Conservation (phyloP, 371 early-diverging fungal genomes). For the Lichtheimia ramosa region DNA sequence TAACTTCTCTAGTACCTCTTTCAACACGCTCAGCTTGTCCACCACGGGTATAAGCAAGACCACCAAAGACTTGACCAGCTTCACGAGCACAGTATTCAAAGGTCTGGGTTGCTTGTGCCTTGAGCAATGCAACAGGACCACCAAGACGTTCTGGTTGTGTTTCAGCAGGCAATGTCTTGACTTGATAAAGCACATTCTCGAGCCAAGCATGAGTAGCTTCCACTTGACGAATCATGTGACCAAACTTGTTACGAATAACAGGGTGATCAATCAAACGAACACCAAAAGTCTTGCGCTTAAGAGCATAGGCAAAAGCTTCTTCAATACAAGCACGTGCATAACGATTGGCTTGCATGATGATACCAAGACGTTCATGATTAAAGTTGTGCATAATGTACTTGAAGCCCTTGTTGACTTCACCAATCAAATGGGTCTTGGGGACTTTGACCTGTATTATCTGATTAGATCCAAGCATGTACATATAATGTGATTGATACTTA, state of each 20-base stretch:
- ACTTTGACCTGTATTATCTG: constrained; percentile 56
- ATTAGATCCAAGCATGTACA: neutral
- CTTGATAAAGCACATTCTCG: constrained; percentile 71
- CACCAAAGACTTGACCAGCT: constrained; percentile 92
- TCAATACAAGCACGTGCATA: constrained; percentile 87
- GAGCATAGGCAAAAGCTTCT: constrained; percentile 82
- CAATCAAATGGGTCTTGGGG: constrained; percentile 80
- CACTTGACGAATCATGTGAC: constrained; percentile 80
- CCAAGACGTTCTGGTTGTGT: constrained; percentile 71
- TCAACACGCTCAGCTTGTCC: constrained; percentile 90
- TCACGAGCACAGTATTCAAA: constrained; percentile 89
- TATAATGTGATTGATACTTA: neutral
- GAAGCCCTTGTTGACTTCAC: constrained; percentile 87
- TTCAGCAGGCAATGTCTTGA: constrained; percentile 65
- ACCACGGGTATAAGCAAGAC: constrained; percentile 79
- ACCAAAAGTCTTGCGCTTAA: constrained; percentile 88
- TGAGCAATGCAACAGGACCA: constrained; percentile 86
- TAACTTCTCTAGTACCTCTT: constrained; percentile 84
- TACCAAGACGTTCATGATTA: constrained; percentile 80
- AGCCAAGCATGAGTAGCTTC: constrained; percentile 90
- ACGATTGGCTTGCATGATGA: constrained; percentile 82
- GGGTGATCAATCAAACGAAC: constrained; percentile 75
- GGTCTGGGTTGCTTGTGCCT: constrained; percentile 85
- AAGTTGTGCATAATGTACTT: constrained; percentile 78
- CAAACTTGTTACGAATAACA: constrained; percentile 71